Percentiles rank a stretch among this genome's conserved stretches.
Evolutionary conservation across 768 basidiomycete genomes (phyloP).

Genomic region (Suillus subalutaceus): DNA sequence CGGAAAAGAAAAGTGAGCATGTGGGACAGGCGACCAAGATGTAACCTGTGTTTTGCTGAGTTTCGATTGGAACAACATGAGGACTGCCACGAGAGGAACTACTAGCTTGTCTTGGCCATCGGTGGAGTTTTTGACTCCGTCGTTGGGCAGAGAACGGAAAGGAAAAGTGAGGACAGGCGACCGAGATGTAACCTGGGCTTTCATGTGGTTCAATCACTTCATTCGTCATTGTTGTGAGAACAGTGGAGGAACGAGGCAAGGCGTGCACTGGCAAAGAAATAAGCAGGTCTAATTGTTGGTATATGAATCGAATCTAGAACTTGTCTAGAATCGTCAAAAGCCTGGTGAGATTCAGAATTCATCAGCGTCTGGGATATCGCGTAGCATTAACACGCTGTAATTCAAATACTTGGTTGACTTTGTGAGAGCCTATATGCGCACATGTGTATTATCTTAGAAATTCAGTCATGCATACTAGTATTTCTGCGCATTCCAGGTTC

Average conservation of each 20-base stretch:
- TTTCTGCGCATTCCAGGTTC: background rate
- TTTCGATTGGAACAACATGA: too few relatives aligned
- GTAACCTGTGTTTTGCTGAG: too few relatives aligned
- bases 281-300: too few relatives aligned
- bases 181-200: background rate
- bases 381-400: background rate
- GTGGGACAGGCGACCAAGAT: too few relatives aligned
- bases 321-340: background rate
- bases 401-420: background rate
- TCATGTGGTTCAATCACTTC: background rate
- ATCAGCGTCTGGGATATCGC: background rate
- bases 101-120: background rate
- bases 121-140: background rate
- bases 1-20: too few relatives aligned
- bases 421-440: background rate
- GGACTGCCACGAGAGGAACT: background rate
- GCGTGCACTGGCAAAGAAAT: background rate
- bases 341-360: background rate
- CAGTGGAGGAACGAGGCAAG: background rate
- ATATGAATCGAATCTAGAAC: too few relatives aligned
- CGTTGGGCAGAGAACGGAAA: too few relatives aligned
- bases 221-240: background rate
- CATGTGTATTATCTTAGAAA: background rate
- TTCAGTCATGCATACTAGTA: background rate
- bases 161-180: too few relatives aligned